Conservation (phyloP, 2,329 filamentous ascomycete genomes). For the Pseudogymnoascus sp. region DNA sequence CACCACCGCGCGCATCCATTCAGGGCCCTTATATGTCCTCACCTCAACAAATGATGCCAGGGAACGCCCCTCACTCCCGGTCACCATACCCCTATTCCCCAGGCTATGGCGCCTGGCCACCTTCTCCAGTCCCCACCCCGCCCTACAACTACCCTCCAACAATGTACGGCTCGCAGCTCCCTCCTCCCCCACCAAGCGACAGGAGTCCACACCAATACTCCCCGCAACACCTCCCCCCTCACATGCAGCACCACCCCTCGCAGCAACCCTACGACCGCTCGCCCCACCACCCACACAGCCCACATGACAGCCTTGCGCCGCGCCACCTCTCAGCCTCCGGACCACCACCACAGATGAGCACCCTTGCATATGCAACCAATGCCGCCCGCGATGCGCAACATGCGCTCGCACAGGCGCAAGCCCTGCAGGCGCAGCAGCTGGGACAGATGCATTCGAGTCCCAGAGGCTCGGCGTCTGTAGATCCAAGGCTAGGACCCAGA, state of each 20-base stretch:
- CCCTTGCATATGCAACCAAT: background rate
- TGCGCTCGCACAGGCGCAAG: background rate
- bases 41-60: constrained; percentile 33
- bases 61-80: constrained; percentile 31
- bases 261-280: constrained; percentile 23
- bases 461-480: background rate
- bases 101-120: constrained; percentile 43
- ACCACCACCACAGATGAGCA: constrained; percentile 16
- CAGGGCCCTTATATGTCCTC: constrained; percentile 37
- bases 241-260: constrained; percentile 28
- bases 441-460: background rate
- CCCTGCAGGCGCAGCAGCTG: background rate
- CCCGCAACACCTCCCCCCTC: constrained; percentile 26
- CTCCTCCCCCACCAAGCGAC: constrained; percentile 26
- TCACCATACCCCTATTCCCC: constrained; percentile 33
- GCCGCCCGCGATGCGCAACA: background rate
- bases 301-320: constrained; percentile 20
- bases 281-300: constrained; percentile 17
- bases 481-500: background rate
- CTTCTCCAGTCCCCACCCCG: constrained; percentile 47
- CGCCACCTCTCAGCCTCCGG: constrained; percentile 7
- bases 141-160: constrained; percentile 41
- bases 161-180: constrained; percentile 27
- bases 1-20: constrained; percentile 69
- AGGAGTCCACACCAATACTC: constrained; percentile 20